Base-by-base conservation (phyloP, 2,329 filamentous ascomycete species). In the Hansfordia pulvinata region DNA sequence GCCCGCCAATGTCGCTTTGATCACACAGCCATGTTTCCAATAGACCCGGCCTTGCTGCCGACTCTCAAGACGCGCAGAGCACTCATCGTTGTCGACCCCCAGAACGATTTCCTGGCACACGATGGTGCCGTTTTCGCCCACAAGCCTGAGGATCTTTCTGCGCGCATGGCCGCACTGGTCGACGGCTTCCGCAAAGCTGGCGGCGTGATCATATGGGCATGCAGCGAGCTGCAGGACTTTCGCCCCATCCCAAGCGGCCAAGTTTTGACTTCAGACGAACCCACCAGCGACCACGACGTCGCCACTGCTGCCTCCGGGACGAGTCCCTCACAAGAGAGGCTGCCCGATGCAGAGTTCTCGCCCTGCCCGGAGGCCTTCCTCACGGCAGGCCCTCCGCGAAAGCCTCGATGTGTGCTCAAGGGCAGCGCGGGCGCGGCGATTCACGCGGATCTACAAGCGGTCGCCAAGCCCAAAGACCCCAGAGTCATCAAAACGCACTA, bases 31-130 rank as follows among this genome's bases (percentile, higher is more conserved):
- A 69, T 70, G 55, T 69, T 76, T 42, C 47, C 64, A 34, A 70
- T 76, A 46, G 64, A 73, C 39, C 52, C 59, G 20, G 49, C 62
- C 23, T 55, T 60, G 19, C 55, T 76, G 12, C 72, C 72, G 8
- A 54, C 64, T 25, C 51, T 77, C 27, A 57, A 53, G 17, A 70
- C 70, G 7, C 63, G 72, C 27, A 70, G 69, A 53, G 88, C 83
- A 2, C 62, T 98, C 22, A 60, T 96, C 12, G 58, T 92, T 11
- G 64, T 94, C 36, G 88, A 93, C 43, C 69, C 93, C 19, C 90
- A 96, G 46, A 84, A 92, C 41, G 88, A 94, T 49, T 93, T 96
- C 43, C 56, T 92, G 31, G 63, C 71, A 6, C 54, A 69, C 2
- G 63, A 71, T 26, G 79, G 81, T 29, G 68, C 73, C 15, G 53